Evolutionary conservation across 768 basidiomycete species (phyloP).

Genomic region (Podaxis carcinomalis): DNA sequence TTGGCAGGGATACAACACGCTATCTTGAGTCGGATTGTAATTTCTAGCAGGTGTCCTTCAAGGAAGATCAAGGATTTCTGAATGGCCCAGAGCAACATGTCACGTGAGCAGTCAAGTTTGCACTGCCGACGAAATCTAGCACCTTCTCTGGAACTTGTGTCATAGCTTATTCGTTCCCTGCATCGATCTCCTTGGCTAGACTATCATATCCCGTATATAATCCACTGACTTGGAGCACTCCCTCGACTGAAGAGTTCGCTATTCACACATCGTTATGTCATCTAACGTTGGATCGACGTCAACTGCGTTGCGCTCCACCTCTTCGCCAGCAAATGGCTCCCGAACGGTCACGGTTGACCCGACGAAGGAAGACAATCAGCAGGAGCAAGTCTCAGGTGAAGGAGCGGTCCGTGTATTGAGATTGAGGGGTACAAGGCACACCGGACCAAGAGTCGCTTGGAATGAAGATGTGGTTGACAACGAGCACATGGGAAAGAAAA

Average conservation of each 20-base stretch:
- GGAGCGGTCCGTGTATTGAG: slow-evolving; percentile 46
- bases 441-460: slow-evolving; percentile 71
- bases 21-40: too few relatives aligned
- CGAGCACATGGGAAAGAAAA: slow-evolving; percentile 84
- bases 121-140: too few relatives aligned
- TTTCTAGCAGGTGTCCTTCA: too few relatives aligned
- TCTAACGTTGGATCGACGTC: slow-evolving; percentile 8
- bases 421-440: slow-evolving; percentile 46
- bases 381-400: slow-evolving; percentile 13
- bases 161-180: too few relatives aligned
- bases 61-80: too few relatives aligned
- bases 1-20: not conserved
- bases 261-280: not conserved
- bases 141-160: too few relatives aligned
- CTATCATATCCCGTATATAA: too few relatives aligned
- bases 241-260: too few relatives aligned
- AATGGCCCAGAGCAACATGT: too few relatives aligned
- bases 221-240: too few relatives aligned
- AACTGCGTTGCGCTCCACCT: slow-evolving; percentile 28
- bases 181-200: too few relatives aligned
- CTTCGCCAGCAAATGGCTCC: slow-evolving; percentile 47
- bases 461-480: slow-evolving; percentile 85
- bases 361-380: slow-evolving; percentile 21
- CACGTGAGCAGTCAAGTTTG: too few relatives aligned
- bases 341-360: slow-evolving; percentile 44